Evolutionary conservation across 176 grass and related monocot genomes (phyloP).

Genomic region (Phyllostachys edulis): DNA sequence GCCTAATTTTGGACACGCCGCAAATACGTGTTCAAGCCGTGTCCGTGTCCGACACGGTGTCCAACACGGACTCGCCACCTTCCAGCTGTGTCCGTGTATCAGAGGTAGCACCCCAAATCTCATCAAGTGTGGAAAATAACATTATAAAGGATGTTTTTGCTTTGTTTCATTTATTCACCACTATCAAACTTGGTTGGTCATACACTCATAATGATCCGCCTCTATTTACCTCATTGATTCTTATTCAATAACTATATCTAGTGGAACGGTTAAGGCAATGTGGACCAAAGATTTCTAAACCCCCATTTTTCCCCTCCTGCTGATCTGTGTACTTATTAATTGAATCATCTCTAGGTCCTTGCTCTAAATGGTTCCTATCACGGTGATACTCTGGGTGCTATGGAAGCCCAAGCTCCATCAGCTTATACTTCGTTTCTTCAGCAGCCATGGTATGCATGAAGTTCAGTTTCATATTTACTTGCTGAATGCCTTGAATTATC

Average conservation of each 20-base stretch:
- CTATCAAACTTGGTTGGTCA: background rate
- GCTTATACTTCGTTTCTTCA: conserved; percentile 88
- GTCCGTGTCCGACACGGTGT: too few species aligned
- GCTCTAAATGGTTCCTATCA: conserved; percentile 90
- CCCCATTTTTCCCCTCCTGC: background rate
- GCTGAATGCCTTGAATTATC: background rate
- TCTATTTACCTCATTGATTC: background rate
- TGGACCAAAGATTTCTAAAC: background rate
- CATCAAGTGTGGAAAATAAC: background rate
- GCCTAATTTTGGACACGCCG: too few species aligned
- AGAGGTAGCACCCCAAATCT: background rate
- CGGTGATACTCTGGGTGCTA: conserved; percentile 94
- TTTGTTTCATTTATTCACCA: background rate
- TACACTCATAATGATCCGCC: background rate
- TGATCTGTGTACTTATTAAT: conserved; percentile 5
- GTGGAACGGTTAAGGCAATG: background rate
- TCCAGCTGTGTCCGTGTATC: too few species aligned
- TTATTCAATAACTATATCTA: background rate
- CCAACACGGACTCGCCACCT: too few species aligned
- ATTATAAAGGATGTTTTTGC: background rate
- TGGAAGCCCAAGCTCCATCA: conserved; percentile 98
- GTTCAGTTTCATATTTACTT: conserved; percentile 16
- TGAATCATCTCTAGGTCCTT: conserved; percentile 55
- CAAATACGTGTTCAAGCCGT: too few species aligned
- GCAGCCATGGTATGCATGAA: conserved; percentile 77